Evolutionary conservation across 1,284 basidiomycete species (phyloP).

Genomic region (Malassezia japonica): DNA sequence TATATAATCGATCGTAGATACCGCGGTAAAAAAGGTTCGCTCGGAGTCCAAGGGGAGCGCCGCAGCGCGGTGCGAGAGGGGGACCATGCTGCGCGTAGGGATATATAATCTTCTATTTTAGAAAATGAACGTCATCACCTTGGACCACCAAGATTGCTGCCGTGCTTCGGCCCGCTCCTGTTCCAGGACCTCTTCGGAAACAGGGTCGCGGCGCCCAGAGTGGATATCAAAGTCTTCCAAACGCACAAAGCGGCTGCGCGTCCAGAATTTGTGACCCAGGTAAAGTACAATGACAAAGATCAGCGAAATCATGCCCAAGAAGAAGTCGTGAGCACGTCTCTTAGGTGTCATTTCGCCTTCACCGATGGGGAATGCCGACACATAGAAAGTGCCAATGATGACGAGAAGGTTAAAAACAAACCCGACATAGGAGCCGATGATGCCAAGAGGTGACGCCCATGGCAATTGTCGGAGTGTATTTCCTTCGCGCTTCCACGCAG

Average conservation of each 20-base stretch:
- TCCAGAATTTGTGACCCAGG: constrained; percentile 26
- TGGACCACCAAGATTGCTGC: too few relatives aligned
- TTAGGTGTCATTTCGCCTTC: constrained; percentile 23
- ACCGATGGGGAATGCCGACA: constrained; percentile 34
- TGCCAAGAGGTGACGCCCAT: constrained; percentile 51
- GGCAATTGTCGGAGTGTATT: constrained; percentile 52
- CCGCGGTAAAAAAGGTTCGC: too few relatives aligned
- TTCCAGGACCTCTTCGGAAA: constrained; percentile 36
- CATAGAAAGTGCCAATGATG: constrained; percentile 28
- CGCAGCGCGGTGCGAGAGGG: too few relatives aligned
- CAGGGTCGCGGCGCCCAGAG: constrained; percentile 25
- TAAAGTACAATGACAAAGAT: constrained; percentile 35
- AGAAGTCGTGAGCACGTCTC: constrained; percentile 50
- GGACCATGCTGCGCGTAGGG: too few relatives aligned
- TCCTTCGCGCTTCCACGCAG: constrained; percentile 52
- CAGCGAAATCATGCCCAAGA: constrained; percentile 51
- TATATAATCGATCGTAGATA: too few relatives aligned
- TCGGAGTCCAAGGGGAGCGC: too few relatives aligned
- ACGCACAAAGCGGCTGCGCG: constrained; percentile 23
- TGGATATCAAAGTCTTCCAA: constrained; percentile 33
- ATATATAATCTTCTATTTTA: too few relatives aligned
- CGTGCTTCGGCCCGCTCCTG: constrained; percentile 42
- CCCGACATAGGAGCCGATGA: constrained; percentile 51
- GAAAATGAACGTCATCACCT: too few relatives aligned
- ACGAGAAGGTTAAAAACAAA: constrained; percentile 41